phyloP scores from a whole-genome alignment of 2,329 filamentous ascomycete genomes.

The Hypoxylon rubiginosum region DNA sequence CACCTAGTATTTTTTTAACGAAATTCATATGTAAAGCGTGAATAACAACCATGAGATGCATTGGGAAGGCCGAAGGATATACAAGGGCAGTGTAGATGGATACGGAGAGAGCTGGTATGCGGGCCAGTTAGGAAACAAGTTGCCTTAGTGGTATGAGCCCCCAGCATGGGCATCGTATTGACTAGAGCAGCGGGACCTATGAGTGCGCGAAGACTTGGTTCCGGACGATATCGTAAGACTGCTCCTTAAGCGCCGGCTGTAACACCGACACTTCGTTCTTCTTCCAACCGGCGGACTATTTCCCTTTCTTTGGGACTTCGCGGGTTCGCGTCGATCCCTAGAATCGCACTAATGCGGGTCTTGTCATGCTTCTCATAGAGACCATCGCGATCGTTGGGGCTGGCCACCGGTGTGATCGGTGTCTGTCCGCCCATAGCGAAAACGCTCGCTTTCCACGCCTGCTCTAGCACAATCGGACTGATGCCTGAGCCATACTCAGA shows the following conservation, averaged over 20 bases:
- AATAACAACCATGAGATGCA: slow-evolving; percentile 15
- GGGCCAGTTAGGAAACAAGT: neutral
- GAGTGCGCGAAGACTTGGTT: neutral
- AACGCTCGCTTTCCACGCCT: slow-evolving; percentile 72
- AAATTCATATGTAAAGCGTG: slow-evolving; percentile 26
- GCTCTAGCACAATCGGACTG: slow-evolving; percentile 74
- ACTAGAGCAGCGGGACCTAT: neutral
- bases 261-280: slow-evolving; percentile 58
- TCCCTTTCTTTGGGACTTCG: slow-evolving; percentile 70
- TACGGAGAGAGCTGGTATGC: neutral
- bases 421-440: slow-evolving; percentile 57
- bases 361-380: slow-evolving; percentile 62
- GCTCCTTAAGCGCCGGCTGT: slow-evolving; percentile 50
- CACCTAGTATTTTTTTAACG: slow-evolving; percentile 13
- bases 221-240: neutral
- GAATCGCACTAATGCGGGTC: slow-evolving; percentile 73
- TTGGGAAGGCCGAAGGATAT: slow-evolving; percentile 20
- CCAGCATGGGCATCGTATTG: neutral
- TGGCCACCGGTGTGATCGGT: slow-evolving; percentile 67
- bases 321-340: slow-evolving; percentile 71
- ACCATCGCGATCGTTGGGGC: slow-evolving; percentile 63
- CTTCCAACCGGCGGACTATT: slow-evolving; percentile 68
- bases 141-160: neutral
- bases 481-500: slow-evolving; percentile 76
- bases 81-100: slow-evolving; percentile 9